Percentiles rank a stretch among this genome's conserved stretches.
Conservation (phyloP, 2,329 filamentous ascomycete genomes). For the Mycosphaerella arachidis region DNA sequence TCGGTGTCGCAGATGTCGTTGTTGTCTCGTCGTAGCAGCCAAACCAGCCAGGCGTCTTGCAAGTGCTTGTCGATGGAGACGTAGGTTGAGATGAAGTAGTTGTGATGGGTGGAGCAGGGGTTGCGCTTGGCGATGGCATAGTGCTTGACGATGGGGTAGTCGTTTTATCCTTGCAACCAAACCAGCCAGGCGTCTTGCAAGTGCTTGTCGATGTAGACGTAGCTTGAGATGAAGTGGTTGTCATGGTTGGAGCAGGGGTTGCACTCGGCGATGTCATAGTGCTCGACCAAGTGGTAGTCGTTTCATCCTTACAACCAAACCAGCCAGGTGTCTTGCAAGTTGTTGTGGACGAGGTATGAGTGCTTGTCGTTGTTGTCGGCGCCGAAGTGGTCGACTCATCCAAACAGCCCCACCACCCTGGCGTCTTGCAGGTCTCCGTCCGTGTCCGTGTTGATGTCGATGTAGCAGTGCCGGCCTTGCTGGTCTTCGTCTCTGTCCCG, state of each 20-base stretch:
- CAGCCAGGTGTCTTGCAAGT: constrained; percentile 60
- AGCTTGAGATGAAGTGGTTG: constrained; percentile 43
- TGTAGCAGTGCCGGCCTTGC: constrained; percentile 52
- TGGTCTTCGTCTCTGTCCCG: constrained; percentile 68
- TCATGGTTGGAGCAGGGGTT: constrained; percentile 21
- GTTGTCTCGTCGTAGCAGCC: constrained; percentile 62
- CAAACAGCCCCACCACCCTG: constrained; percentile 87
- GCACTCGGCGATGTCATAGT: constrained; percentile 24
- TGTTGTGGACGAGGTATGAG: constrained; percentile 35
- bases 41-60: constrained; percentile 90
- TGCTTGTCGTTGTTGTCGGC: constrained; percentile 42
- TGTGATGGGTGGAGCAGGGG: constrained; percentile 20
- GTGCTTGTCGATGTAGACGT: constrained; percentile 60
- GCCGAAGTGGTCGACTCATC: constrained; percentile 47
- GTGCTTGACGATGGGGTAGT: constrained; percentile 34
- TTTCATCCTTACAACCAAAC: constrained; percentile 61
- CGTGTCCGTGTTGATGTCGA: constrained; percentile 59
- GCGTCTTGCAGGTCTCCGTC: constrained; percentile 83
- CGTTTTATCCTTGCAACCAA: constrained; percentile 58
- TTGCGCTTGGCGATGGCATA: constrained; percentile 23
- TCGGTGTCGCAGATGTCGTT: constrained; percentile 25
- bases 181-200: constrained; percentile 62
- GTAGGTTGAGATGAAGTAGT: constrained; percentile 50
- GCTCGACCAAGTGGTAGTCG: constrained; percentile 34
- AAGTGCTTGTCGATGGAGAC: constrained; percentile 72